Percentiles rank a stretch among this genome's conserved stretches.
phyloP scores from a whole-genome alignment of 148 eudicot species.

The Camellia lanceoleosa region DNA sequence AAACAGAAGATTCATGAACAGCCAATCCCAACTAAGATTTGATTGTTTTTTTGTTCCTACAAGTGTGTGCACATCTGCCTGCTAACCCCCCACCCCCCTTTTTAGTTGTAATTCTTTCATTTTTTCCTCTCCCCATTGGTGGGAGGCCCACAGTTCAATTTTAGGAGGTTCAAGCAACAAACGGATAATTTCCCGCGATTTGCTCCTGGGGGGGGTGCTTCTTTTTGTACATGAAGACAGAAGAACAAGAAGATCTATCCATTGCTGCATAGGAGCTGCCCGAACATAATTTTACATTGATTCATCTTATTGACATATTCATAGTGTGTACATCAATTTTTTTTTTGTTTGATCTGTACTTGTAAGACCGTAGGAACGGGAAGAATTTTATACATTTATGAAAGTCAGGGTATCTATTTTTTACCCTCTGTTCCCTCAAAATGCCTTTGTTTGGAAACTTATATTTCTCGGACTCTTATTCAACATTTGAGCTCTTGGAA shows the following conservation, averaged over 20 bases:
- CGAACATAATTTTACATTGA: constrained; percentile 18
- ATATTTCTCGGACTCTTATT: not conserved
- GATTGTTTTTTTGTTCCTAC: constrained; percentile 16
- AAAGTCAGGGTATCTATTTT: constrained; percentile 11
- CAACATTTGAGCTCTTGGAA: not conserved
- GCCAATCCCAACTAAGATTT: not conserved
- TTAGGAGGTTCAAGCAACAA: constrained; percentile 29
- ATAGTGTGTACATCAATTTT: constrained; percentile 20
- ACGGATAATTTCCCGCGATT: constrained; percentile 19
- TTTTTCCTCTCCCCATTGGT: constrained; percentile 39
- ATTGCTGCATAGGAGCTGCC: constrained; percentile 21
- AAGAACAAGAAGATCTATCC: constrained; percentile 8
- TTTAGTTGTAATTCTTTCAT: constrained; percentile 45
- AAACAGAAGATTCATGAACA: constrained; percentile 58
- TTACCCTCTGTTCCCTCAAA: not conserved
- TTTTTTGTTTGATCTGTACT: not conserved
- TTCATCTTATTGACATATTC: constrained; percentile 2
- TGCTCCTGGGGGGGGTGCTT: constrained; percentile 27
- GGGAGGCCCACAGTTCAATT: constrained; percentile 29
- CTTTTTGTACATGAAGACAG: constrained; percentile 33
- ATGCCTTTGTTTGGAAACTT: not conserved
- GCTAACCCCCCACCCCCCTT: constrained; percentile 26
- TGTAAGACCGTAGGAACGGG: constrained; percentile 9
- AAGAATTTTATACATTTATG: not conserved
- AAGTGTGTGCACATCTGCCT: constrained; percentile 23